phyloP scores from a whole-genome alignment of 2,329 filamentous ascomycete genomes.

The Talaromyces sp. region DNA sequence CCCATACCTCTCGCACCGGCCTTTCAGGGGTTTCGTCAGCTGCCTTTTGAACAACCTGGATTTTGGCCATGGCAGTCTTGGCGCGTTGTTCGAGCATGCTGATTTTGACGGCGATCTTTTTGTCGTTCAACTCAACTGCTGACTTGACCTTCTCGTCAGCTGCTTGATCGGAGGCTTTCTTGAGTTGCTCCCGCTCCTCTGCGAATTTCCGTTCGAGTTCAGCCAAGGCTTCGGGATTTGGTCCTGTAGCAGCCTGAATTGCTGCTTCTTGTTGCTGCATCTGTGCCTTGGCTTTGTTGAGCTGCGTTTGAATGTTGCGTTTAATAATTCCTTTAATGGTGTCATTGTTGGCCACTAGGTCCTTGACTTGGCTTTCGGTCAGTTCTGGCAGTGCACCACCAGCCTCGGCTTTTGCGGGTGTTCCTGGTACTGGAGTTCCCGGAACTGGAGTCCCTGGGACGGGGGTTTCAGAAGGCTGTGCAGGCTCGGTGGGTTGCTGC shows the following conservation, averaged over 20 bases:
- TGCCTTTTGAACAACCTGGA: conserved; percentile 73
- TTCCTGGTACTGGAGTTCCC: conserved; percentile 15
- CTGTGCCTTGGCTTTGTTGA: conserved; percentile 34
- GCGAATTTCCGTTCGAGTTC: conserved; percentile 34
- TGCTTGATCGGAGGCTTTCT: conserved; percentile 50
- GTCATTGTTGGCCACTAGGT: conserved; percentile 47
- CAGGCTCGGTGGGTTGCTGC: conserved; percentile 26
- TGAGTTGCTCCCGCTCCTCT: conserved; percentile 36
- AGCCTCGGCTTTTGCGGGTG: conserved; percentile 24
- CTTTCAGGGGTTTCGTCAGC: conserved; percentile 79
- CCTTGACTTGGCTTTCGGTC: conserved; percentile 45
- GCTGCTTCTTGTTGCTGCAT: conserved; percentile 34
- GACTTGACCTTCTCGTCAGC: conserved; percentile 53
- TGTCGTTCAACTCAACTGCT: conserved; percentile 66
- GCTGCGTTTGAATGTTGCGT: conserved; percentile 53
- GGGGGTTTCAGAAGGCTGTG: conserved; percentile 31
- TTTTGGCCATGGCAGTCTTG: conserved; percentile 62
- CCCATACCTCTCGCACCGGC: conserved; percentile 82
- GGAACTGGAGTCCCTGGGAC: background rate
- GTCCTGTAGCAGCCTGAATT: conserved; percentile 15
- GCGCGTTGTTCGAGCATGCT: conserved; percentile 73
- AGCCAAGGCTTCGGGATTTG: conserved; percentile 31
- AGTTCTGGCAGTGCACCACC: conserved; percentile 36
- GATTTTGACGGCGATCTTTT: conserved; percentile 68
- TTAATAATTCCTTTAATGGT: conserved; percentile 46